Evolutionary conservation across 2,329 filamentous ascomycete genomes (phyloP), one percentile per base, ranked within the genome.

Genomic region (Fusarium pseudograminearum): DNA sequence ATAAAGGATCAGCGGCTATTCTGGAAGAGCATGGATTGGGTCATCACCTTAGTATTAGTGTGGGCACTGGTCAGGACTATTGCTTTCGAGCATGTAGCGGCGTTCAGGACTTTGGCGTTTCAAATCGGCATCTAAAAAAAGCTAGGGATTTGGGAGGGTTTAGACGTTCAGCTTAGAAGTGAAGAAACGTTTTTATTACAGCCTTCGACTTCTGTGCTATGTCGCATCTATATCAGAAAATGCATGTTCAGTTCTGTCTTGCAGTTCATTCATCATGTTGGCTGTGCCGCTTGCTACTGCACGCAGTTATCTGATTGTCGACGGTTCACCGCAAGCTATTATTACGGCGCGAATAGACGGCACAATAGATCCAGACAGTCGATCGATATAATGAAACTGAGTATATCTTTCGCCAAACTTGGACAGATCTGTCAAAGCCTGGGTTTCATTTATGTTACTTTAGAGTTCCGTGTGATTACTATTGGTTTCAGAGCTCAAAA

Each of bases 91-190:
- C 65, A 75, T 75, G 64, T 61, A 62, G 64, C 57, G 74, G 77
- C 76, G 75, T 78, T 78, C 61, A 67, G 72, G 74, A 67, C 56
- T 61, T 70, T 77, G 75, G 69, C 76, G 61, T 74, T 74, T 63
- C 62, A 64, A 74, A 67, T 72, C 70, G 61, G 61, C 65, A 76
- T 70, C 58, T 61, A 66, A 70, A 69, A 73, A 70, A 73, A 70
- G 67, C 64, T 64, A 65, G 44, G 60, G 44, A 64, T 67, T 48
- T 57, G 57, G 54, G 57, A 62, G 53, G 61, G 48, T 60, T 67
- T 60, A 61, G 58, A 68, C 44, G 59, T 64, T 65, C 48, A 45
- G 62, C 50, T 68, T 68, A 38, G 42, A 38, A 45, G 56, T 52
- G 64, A 74, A 67, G 60, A 69, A 71, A 65, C 44, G 48, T 67